Base-by-base conservation (phyloP, 2,329 filamentous ascomycete species). In the Magnaporthiopsis incrustans region DNA sequence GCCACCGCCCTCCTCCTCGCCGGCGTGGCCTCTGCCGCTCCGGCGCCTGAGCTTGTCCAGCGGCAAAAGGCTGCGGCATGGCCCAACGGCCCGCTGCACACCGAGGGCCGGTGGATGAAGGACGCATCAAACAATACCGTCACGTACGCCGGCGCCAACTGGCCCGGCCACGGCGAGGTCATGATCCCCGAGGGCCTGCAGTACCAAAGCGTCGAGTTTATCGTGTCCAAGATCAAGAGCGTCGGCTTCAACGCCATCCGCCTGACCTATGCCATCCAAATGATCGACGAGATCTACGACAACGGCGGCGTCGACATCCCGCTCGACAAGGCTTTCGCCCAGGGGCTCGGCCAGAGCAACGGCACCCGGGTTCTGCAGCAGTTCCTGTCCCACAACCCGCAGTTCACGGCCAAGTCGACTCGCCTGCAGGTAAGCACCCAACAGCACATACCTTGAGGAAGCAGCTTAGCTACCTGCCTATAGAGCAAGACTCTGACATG, bases 181-280 rank as follows among this genome's bases (percentile, higher is more conserved):
- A 88, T 88, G 85, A 77, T 88, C 0, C 85, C 85, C 0, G 85
- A 89, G 67, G 86, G 86, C 4, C 77, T 88, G 2, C 84, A 87
- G 70, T 86, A 86, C 72, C 80, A 81, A 50, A 87, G 85, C 0
- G 77, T 88, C 60, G 74, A 77, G 53, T 74, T 73, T 10, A 82
- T 88, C 50, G 80, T 87, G 0, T 73, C 78, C 4, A 81, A 81
- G 73, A 79, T 87, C 69, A 86, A 85, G 69, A 79, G 79, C 65
- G 70, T 87, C 0, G 85, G 85, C 22, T 83, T 89, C 77, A 89
- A 89, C 69, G 81, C 83, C 1, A 81, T 88, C 32, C 83, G 86
- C 1, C 73, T 89, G 57, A 87, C 85, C 0, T 89, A 82, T 64
- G 85, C 86, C 3, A 88, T 84, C 65, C 80, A 89, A 70, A 84